These are phyloP conservation scores for Pisolithus tinctorius DNA, from an alignment of 768 basidiomycete genomes.

Conservation along the genomic window DNA sequence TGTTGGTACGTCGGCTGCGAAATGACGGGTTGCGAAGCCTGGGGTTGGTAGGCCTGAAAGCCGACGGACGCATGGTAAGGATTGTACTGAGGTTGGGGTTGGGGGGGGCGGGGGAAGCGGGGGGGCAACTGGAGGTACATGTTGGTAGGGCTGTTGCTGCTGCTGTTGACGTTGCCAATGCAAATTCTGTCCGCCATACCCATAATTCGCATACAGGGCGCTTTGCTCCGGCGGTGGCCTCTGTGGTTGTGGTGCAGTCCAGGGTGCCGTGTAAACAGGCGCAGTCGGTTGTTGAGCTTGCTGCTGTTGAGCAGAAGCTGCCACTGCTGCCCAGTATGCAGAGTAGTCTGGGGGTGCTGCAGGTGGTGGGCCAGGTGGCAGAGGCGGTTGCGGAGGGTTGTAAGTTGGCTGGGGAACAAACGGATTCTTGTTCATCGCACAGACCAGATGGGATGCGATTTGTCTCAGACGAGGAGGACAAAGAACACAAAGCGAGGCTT, in stretches of 20 bases:
- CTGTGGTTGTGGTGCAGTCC: slow-evolving; percentile 56
- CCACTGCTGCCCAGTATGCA: slow-evolving; percentile 62
- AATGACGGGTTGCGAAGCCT: slow-evolving; percentile 46
- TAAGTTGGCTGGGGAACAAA: slow-evolving; percentile 67
- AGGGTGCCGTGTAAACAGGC: slow-evolving; percentile 54
- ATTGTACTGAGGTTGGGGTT: slow-evolving; percentile 60
- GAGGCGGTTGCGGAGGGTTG: slow-evolving; percentile 65
- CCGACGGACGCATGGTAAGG: slow-evolving; percentile 68
- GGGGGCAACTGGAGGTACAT: slow-evolving; percentile 44
- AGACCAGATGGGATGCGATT: slow-evolving; percentile 3
- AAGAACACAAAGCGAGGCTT: too few species aligned
- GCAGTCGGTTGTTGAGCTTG: slow-evolving; percentile 29
- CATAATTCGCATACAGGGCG: slow-evolving; percentile 86
- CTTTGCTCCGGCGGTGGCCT: slow-evolving; percentile 73
- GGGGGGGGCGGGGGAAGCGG: slow-evolving; percentile 47
- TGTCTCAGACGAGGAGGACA: too few species aligned
- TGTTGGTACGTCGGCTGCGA: slow-evolving; percentile 45
- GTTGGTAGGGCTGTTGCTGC: slow-evolving; percentile 46
- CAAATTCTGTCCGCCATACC: slow-evolving; percentile 66
- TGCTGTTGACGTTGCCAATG: slow-evolving; percentile 65
- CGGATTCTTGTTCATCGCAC: slow-evolving; percentile 76
- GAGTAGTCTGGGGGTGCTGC: slow-evolving; percentile 71
- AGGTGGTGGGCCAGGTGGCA: slow-evolving; percentile 76
- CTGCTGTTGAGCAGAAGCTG: slow-evolving; percentile 44
- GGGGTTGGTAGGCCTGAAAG: slow-evolving; percentile 63